These are phyloP conservation scores for Peribolospora baueri DNA, from an alignment of 768 basidiomycete species.

Conservation along the genomic window DNA sequence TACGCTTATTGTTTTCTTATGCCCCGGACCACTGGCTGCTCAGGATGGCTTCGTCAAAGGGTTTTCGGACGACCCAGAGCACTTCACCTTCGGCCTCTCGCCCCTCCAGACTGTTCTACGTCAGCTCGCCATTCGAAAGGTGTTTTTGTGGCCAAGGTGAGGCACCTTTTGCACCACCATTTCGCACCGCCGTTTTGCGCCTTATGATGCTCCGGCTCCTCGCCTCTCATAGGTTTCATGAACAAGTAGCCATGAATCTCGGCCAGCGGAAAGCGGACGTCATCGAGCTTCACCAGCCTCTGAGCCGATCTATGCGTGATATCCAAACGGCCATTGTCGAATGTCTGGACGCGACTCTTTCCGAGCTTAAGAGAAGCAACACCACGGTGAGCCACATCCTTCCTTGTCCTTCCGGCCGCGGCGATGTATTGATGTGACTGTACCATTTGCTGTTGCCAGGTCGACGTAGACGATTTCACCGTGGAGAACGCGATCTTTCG, in stretches of 20 bases:
- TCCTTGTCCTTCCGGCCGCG: background rate
- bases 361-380: constrained; percentile 71
- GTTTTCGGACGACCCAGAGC: constrained; percentile 88
- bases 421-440: background rate
- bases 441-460: constrained; percentile 24
- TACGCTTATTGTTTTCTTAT: background rate
- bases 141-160: constrained; percentile 76
- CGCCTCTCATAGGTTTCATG: constrained; percentile 45
- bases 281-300: constrained; percentile 61
- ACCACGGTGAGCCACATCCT: constrained; percentile 27
- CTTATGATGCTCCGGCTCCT: background rate
- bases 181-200: background rate
- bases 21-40: too few relatives aligned
- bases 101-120: constrained; percentile 82
- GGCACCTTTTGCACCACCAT: background rate
- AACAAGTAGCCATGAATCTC: constrained; percentile 56
- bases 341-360: constrained; percentile 74
- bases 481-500: constrained; percentile 84
- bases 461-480: constrained; percentile 78
- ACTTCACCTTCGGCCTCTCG: constrained; percentile 73
- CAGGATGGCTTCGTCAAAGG: constrained; percentile 75
- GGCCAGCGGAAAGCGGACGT: constrained; percentile 71
- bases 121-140: constrained; percentile 65
- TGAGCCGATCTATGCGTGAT: constrained; percentile 68
- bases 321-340: constrained; percentile 80